Evolutionary conservation across 176 grass and related monocot genomes (phyloP), one percentile per base, ranked within the genome.

Genomic region (Paspalum vaginatum): DNA sequence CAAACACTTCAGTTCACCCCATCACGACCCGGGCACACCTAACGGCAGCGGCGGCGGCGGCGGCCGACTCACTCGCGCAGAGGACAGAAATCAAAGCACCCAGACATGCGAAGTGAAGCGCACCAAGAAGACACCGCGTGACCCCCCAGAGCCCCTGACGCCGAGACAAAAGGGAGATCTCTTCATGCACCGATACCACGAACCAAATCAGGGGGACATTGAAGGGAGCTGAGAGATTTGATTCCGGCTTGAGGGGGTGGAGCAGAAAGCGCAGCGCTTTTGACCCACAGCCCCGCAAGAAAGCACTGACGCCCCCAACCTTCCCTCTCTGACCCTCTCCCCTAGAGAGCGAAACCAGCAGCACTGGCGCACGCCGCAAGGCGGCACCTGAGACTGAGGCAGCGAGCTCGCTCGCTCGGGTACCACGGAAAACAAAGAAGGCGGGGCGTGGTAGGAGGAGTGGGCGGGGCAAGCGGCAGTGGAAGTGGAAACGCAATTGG

Each of bases 1-100:
- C 9, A 3, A 85, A 53, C 65, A 7, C 74, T 45, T 72, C 74
- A 11, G 65, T 53, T 85, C 83, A 85, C 43, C 83, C 75, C 83
- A 85, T 78, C 45, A 70, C 83, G 56, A 64, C 32, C 5, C n/a
- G 17, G n/a, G 65, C 22, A 9, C 47, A 72, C 46, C 67, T 7
- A 76, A 45, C 68, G 65, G 58, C 27, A 32, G 32, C 32, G 32
- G 32, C 32, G 3, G 56, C 55, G 0, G 21, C 56, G 56, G 46
- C 65, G 65, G 39, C 43, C 51, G 51, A 84, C 12, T 37, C 64
- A 69, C 43, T 71, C 65, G 49, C 47, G 55, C 21, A 15, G 65
- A 0, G 44, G 45, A 52, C 6, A 25, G 56, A 71, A 9, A 61
- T 45, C 25, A 26, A 71, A 38, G 56, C 2, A 8, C 44, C 20